Base-by-base conservation (phyloP, 306 rosid genomes). In the Cyclanthera cordifolia region DNA sequence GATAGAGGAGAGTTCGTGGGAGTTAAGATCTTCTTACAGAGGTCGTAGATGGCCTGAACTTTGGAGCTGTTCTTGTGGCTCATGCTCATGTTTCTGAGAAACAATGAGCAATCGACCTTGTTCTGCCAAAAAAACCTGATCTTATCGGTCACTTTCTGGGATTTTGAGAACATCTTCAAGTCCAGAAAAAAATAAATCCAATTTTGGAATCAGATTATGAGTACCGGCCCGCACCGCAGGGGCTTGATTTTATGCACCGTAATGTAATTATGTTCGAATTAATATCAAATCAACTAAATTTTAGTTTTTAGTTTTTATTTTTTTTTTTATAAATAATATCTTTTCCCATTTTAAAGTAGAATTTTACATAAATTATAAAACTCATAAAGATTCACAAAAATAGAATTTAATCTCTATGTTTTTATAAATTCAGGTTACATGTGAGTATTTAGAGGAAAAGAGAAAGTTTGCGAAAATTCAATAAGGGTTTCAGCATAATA, bases 21-120 rank as follows among this genome's bases (percentile, higher is more conserved):
- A 3, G 87, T 73, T 67, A 90, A 87, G 46, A 67, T 76, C 53
- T 37, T 72, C 53, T 75, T 85, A 76, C 99, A 93, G 75, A 87
- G 88, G 16, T 86, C 90, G 65, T 87, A 84, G 60, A 90, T 77
- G 63, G 72, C 67, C 77, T 93, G 91, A 59, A 90, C 78, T 79
- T 88, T 86, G 69, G 89, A 73, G 80, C 61, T 76, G 76, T 72
- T 72, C 72, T 24, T 70, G 61, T 46, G 41, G 73, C 34, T 59
- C 93, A 92, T 87, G 46, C 79, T 87, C 43, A 75, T 32, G 69
- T 72, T 68, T 66, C 84, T 82, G 21, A 77, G 74, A 41, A 82
- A 67, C 60, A 67, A 59, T 65, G 70, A 41, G 67, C 76, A 65
- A 61, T 74, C 78, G 17, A 75, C 77, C 61, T 73, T 78, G 21